Base-by-base conservation (phyloP, 805 yeast genomes). In the Starmerella scarabaei region DNA sequence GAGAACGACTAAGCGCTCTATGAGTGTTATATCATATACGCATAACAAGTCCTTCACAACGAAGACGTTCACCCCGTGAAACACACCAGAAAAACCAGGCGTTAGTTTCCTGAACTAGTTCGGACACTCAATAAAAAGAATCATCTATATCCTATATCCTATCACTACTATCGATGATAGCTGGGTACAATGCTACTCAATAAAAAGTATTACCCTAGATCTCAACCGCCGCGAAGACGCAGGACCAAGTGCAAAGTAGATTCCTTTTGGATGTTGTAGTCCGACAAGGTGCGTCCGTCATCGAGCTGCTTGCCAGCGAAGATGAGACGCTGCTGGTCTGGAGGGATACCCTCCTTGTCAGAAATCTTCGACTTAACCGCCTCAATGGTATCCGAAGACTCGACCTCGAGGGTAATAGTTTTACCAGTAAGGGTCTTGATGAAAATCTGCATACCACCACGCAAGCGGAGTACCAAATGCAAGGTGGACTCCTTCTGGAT, bases 261-360 rank as follows among this genome's bases (percentile, higher is more conserved):
- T 76, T 88, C 98, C 82, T 88, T 88, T 73, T 88, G 97, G 73
- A 88, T 91, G 84, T 88, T 88, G 93, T 91, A 91, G 76, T 88
- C 97, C 56, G 95, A 82, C 60, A 88, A 75, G 56, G 97, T 91
- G 77, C 97, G 84, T 66, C 96, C 96, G 63, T 88, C 96, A 75
- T 86, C 96, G 64, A 88, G 82, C 74, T 88, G 98, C 78, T 88
- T 88, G 76, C 98, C 98, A 64, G 97, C 97, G 65, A 91, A 88
- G 78, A 88, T 88, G 64, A 88, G 80, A 75, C 98, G 84, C 75
- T 88, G 97, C 71, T 88, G 97, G 72, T 88, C 96, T 63, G 97
- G 96, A 68, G 97, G 97, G 58, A 88, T 88, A 66, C 96, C 96
- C 71, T 88, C 97, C 78, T 86, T 86, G 79, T 88, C 94, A 73